phyloP scores from a whole-genome alignment of 495 filamentous ascomycete species.

The Aspergillus conjunctus region DNA sequence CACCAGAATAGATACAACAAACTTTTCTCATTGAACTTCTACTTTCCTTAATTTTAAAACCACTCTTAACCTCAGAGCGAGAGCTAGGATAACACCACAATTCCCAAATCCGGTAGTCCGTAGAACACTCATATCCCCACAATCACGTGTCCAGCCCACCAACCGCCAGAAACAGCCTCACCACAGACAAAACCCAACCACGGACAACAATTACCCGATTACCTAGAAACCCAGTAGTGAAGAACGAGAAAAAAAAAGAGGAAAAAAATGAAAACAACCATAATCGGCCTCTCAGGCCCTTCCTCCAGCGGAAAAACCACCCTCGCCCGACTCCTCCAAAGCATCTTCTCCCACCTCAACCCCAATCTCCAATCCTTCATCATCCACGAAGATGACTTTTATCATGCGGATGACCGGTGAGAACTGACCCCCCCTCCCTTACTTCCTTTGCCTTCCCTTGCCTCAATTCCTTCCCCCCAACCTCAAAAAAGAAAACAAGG shows the following conservation, averaged over 20 bases:
- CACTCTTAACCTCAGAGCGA: no score
- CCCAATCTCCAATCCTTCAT: slow-evolving; percentile 60
- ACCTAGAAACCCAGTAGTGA: background rate
- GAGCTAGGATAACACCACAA: background rate
- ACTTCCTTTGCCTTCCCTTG: background rate
- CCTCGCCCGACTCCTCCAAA: slow-evolving; percentile 69
- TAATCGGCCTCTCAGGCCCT: slow-evolving; percentile 73
- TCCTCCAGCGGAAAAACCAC: slow-evolving; percentile 83
- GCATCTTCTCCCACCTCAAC: slow-evolving; percentile 55
- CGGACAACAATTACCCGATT: slow-evolving; percentile 1
- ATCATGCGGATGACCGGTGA: slow-evolving; percentile 70
- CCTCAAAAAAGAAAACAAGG: no score
- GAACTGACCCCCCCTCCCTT: slow-evolving; percentile 11
- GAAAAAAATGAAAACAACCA: slow-evolving; percentile 10
- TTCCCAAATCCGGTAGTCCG: slow-evolving; percentile 12
- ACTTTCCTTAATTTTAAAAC: no score
- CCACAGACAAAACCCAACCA: background rate
- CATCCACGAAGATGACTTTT: slow-evolving; percentile 94
- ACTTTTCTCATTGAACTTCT: no score
- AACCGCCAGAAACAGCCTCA: background rate
- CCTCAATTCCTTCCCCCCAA: background rate
- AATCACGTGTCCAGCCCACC: background rate
- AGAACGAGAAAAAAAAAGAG: slow-evolving; percentile 2
- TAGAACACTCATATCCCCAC: background rate
- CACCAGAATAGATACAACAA: no score